A percentile compares a stretch with the other conserved stretches of the same genome.
These are phyloP conservation scores for Coemansia sp. DNA, from an alignment of 192 early-diverging fungal genomes.

Conservation along the genomic window DNA sequence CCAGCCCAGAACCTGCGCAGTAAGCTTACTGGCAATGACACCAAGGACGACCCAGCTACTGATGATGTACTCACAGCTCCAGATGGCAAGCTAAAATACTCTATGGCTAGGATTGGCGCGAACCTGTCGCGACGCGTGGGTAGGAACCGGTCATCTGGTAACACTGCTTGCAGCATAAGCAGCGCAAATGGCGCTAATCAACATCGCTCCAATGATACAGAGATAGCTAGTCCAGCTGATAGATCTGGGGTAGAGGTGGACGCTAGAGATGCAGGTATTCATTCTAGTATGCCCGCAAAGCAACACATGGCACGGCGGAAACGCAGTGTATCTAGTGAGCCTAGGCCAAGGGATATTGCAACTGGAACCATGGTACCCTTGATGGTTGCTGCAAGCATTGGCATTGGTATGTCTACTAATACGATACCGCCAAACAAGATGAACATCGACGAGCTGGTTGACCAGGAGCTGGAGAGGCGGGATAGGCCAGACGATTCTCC, in stretches of 20 bases:
- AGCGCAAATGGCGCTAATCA: slow-evolving; percentile 5
- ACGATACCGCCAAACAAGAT: slow-evolving; percentile 52
- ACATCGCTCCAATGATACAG: slow-evolving; percentile 1
- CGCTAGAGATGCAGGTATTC: not conserved
- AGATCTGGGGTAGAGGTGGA: not conserved
- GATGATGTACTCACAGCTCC: slow-evolving; percentile 8
- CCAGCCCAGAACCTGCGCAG: slow-evolving; percentile 50
- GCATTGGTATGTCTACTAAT: slow-evolving; percentile 53
- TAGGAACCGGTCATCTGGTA: slow-evolving; percentile 7
- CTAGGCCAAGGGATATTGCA: slow-evolving; percentile 28
- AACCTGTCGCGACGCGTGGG: slow-evolving; percentile 21
- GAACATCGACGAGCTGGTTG: slow-evolving; percentile 49
- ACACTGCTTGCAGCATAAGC: not conserved
- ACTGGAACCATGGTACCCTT: slow-evolving; percentile 52
- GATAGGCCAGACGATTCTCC: not conserved
- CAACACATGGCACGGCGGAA: slow-evolving; percentile 20
- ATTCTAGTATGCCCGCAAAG: slow-evolving; percentile 1
- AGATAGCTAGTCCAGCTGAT: not conserved
- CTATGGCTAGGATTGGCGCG: slow-evolving; percentile 35
- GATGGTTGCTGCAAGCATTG: slow-evolving; percentile 51
- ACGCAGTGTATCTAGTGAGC: slow-evolving; percentile 36
- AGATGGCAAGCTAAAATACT: slow-evolving; percentile 22
- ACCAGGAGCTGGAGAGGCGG: slow-evolving; percentile 47
- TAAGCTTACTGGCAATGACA: slow-evolving; percentile 29
- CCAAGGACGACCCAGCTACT: not conserved